These are phyloP conservation scores for Naganishia kalamii DNA, from an alignment of 768 basidiomycete genomes.

Conservation along the genomic window DNA sequence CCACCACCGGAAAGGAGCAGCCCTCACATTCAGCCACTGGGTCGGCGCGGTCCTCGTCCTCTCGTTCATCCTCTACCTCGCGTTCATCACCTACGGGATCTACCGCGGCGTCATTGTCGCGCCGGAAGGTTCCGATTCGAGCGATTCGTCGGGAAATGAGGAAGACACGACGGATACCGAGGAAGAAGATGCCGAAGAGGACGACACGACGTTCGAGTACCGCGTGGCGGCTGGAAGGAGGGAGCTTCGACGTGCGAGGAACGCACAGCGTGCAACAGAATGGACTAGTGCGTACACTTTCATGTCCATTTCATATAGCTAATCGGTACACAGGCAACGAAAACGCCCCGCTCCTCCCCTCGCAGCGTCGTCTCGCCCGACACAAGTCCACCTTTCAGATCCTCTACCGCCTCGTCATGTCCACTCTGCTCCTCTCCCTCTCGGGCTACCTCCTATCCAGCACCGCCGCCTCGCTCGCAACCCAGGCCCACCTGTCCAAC, in stretches of 20 bases:
- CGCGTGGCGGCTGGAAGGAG: neutral
- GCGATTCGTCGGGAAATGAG: constrained; percentile 1
- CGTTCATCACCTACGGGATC: constrained; percentile 25
- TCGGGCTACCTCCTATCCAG: constrained; percentile 18
- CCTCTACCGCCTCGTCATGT: constrained; percentile 10
- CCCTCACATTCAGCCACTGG: neutral
- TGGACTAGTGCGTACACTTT: neutral
- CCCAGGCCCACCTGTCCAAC: constrained; percentile 25
- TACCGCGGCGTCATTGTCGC: constrained; percentile 25
- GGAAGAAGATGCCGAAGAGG: constrained; percentile 7
- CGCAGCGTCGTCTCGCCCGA: constrained; percentile 8
- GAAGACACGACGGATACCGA: constrained; percentile 1
- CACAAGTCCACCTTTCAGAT: constrained; percentile 7
- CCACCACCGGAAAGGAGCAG: neutral
- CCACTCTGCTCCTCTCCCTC: constrained; percentile 9
- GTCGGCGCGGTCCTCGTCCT: constrained; percentile 19
- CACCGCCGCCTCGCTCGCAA: constrained; percentile 20
- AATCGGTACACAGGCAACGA: neutral
- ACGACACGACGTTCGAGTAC: constrained; percentile 6
- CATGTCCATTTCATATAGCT: neutral
- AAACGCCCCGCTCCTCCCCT: constrained; percentile 14
- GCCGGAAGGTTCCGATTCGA: constrained; percentile 26
- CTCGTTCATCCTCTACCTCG: constrained; percentile 25
- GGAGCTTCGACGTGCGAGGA: constrained; percentile 3
- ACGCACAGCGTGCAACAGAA: neutral